Evolutionary conservation across 768 basidiomycete species (phyloP).

Genomic region (Auricularia cornea): DNA sequence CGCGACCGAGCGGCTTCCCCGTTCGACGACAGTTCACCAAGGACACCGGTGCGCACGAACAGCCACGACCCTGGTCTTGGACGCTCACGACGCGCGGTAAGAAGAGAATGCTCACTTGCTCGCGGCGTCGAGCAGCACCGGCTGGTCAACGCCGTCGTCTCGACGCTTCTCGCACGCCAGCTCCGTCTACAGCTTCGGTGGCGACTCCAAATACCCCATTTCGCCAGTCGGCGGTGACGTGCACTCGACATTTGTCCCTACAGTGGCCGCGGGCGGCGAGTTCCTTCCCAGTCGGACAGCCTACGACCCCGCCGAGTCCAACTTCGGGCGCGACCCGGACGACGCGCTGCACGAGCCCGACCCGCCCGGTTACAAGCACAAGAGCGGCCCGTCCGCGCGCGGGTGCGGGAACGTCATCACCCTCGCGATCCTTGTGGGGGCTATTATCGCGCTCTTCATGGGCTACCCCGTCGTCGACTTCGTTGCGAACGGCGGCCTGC

Average conservation of each 20-base stretch:
- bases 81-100: neutral
- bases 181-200: constrained; percentile 1
- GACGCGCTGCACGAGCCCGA: constrained; percentile 87
- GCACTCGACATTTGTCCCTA: neutral
- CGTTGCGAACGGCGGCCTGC: constrained; percentile 27
- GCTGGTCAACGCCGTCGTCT: neutral
- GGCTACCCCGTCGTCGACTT: constrained; percentile 79
- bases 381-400: constrained; percentile 37
- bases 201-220: constrained; percentile 1
- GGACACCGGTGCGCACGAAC: neutral
- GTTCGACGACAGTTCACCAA: neutral
- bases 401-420: constrained; percentile 76
- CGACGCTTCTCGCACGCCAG: neutral
- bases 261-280: neutral
- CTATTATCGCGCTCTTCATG: constrained; percentile 72
- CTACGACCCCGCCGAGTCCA: constrained; percentile 18
- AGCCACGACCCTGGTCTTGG: neutral
- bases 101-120: neutral
- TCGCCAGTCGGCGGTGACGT: neutral
- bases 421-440: constrained; percentile 57
- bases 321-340: constrained; percentile 46
- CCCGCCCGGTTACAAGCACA: constrained; percentile 47
- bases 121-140: neutral
- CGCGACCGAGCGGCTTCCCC: neutral
- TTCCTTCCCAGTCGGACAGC: neutral